These are phyloP conservation scores for Triangularia verruculosa DNA, from an alignment of 2,329 filamentous ascomycete species.

Conservation along the genomic window DNA sequence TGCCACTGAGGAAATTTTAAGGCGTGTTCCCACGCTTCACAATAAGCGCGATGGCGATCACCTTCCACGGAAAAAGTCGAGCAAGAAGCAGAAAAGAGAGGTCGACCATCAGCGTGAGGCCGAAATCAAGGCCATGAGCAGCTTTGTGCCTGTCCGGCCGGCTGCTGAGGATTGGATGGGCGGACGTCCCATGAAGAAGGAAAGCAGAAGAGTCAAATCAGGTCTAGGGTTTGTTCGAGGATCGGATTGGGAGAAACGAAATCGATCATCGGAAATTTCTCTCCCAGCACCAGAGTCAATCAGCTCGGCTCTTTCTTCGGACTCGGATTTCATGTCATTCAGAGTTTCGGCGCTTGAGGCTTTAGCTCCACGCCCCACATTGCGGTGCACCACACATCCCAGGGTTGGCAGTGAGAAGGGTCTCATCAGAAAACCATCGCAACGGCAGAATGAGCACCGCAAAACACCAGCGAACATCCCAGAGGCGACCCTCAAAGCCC, in stretches of 20 bases:
- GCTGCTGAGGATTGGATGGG: conserved; percentile 57
- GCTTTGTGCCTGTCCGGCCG: conserved; percentile 62
- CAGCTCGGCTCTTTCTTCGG: conserved; percentile 71
- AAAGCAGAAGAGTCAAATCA: conserved; percentile 64
- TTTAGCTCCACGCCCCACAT: conserved; percentile 80
- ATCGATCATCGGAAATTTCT: conserved; percentile 69
- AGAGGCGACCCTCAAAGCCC: conserved; percentile 58
- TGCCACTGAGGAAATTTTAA: conserved; percentile 32
- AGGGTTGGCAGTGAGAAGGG: conserved; percentile 49
- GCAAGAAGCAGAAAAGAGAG: conserved; percentile 74
- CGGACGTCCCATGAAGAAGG: conserved; percentile 57
- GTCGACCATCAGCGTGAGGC: conserved; percentile 77
- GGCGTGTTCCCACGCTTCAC: conserved; percentile 53
- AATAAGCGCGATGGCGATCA: conserved; percentile 60
- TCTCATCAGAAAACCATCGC: conserved; percentile 47
- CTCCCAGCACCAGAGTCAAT: conserved; percentile 72
- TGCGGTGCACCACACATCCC: conserved; percentile 69
- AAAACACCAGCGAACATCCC: conserved; percentile 54
- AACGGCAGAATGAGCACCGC: conserved; percentile 39
- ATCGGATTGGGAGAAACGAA: conserved; percentile 44
- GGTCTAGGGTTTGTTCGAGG: conserved; percentile 37
- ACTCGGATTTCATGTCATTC: conserved; percentile 73
- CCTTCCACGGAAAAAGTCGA: conserved; percentile 65
- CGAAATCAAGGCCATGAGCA: conserved; percentile 82
- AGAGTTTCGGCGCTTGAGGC: conserved; percentile 76